A percentile compares a stretch with the other conserved stretches of the same genome.
Conservation (phyloP, 192 early-diverging fungal species). For the Phycomyces nitens region DNA sequence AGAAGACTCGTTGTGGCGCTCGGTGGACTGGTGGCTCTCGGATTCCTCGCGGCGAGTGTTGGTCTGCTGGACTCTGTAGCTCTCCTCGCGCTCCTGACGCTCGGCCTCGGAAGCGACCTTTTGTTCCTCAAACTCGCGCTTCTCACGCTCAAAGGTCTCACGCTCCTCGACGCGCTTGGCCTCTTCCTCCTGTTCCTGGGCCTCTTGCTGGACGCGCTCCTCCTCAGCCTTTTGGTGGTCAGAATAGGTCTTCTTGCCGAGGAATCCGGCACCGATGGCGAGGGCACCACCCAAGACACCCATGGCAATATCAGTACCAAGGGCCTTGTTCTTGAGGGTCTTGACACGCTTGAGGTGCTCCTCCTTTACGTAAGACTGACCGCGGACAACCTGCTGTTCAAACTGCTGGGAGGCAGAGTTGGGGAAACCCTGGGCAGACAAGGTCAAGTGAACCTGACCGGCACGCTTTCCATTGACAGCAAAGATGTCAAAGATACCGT, state of each 20-base stretch:
- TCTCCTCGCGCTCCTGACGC: not conserved
- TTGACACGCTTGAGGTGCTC: conserved; percentile 41
- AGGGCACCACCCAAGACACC: conserved; percentile 40
- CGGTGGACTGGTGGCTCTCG: not conserved
- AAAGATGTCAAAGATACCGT: conserved; percentile 43
- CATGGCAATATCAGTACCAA: conserved; percentile 33
- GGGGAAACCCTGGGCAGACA: conserved; percentile 39
- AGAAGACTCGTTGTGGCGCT: not conserved
- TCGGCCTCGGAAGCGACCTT: not conserved
- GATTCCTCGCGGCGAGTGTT: not conserved
- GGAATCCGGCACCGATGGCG: conserved; percentile 40
- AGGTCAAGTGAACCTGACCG: conserved; percentile 37
- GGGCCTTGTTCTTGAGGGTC: conserved; percentile 39
- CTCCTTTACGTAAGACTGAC: conserved; percentile 34
- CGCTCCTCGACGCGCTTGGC: conserved; percentile 15
- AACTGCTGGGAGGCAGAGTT: conserved; percentile 17
- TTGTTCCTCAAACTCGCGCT: conserved; percentile 4
- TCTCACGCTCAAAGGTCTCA: conserved; percentile 15
- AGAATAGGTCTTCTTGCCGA: conserved; percentile 40
- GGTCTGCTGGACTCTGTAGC: not conserved
- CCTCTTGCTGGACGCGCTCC: conserved; percentile 27
- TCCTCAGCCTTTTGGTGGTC: conserved; percentile 35
- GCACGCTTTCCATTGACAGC: conserved; percentile 34
- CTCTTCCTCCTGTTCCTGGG: conserved; percentile 24
- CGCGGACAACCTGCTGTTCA: conserved; percentile 20